Evolutionary conservation across 192 early-diverging fungal genomes (phyloP).

Genomic region (Backusella psychrophila): DNA sequence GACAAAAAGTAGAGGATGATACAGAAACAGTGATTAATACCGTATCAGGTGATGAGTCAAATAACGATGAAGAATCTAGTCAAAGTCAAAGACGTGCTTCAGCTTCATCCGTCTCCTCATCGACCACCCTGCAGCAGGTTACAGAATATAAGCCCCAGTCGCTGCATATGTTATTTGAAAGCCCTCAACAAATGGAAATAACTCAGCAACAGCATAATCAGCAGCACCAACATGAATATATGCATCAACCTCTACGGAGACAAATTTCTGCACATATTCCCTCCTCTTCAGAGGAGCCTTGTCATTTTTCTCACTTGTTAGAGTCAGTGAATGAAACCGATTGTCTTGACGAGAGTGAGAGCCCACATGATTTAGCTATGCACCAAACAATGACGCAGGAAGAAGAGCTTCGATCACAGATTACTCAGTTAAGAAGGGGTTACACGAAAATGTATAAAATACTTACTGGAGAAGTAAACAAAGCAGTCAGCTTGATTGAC

Average conservation of each 20-base stretch:
- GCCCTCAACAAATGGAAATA: neutral
- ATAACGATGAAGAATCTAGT: constrained; percentile 21
- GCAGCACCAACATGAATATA: constrained; percentile 5
- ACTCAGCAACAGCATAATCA: constrained; percentile 9
- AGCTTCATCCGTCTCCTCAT: constrained; percentile 10
- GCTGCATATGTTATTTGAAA: neutral
- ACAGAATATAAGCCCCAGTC: constrained; percentile 2
- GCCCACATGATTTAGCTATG: constrained; percentile 9
- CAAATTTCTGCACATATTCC: constrained; percentile 2
- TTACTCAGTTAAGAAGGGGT: constrained; percentile 3
- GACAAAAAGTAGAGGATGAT: constrained; percentile 21
- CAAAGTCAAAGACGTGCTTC: constrained; percentile 6
- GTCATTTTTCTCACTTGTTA: neutral
- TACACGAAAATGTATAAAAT: constrained; percentile 13
- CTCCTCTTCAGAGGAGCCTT: constrained; percentile 3
- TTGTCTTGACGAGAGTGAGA: neutral
- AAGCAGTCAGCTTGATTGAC: neutral
- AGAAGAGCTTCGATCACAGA: constrained; percentile 10
- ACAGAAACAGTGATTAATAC: constrained; percentile 18
- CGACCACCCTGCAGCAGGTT: neutral
- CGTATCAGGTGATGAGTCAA: constrained; percentile 23
- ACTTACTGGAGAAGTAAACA: constrained; percentile 8
- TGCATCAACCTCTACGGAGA: neutral
- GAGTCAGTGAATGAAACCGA: neutral
- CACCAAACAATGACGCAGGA: constrained; percentile 15